These are phyloP conservation scores for Osmozyma mogii DNA, from an alignment of 805 yeast species.

Conservation along the genomic window DNA sequence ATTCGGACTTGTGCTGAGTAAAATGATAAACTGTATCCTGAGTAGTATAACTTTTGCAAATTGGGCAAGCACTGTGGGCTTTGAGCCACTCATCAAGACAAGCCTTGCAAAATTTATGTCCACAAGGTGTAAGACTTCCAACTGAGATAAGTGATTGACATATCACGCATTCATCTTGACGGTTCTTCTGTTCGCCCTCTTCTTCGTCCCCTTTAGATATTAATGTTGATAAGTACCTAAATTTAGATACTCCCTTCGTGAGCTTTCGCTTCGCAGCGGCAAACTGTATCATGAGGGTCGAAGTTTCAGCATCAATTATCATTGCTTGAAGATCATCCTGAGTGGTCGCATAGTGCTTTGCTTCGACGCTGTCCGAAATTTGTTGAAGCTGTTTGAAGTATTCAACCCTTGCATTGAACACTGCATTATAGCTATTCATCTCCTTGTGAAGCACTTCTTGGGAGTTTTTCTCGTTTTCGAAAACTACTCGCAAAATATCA, in stretches of 20 bases:
- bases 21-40: conserved; percentile 57
- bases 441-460: conserved; percentile 37
- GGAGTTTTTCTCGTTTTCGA: conserved; percentile 38
- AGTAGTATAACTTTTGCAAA: conserved; percentile 57
- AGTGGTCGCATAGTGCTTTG: conserved; percentile 11
- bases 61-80: conserved; percentile 58
- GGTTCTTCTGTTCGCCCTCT: conserved; percentile 6
- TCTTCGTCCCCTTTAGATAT: conserved; percentile 5
- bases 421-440: conserved; percentile 44
- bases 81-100: conserved; percentile 74
- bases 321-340: too few species aligned
- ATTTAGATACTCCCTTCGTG: conserved; percentile 27
- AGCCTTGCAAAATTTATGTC: conserved; percentile 81
- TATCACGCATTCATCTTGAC: conserved; percentile 58
- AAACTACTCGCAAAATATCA: conserved; percentile 19
- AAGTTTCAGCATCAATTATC: conserved; percentile 3
- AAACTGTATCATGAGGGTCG: conserved; percentile 4
- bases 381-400: conserved; percentile 82
- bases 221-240: conserved; percentile 25
- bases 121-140: conserved; percentile 84
- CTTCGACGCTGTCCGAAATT: conserved; percentile 71
- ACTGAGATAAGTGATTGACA: conserved; percentile 63
- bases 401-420: conserved; percentile 72
- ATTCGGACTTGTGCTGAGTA: conserved; percentile 47
- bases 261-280: conserved; percentile 9